A percentile compares a stretch with the other conserved stretches of the same genome.
Evolutionary conservation across 225 moss, liverwort and hornwort species (phyloP).

Genomic region (Antitrichia curtipendula): DNA sequence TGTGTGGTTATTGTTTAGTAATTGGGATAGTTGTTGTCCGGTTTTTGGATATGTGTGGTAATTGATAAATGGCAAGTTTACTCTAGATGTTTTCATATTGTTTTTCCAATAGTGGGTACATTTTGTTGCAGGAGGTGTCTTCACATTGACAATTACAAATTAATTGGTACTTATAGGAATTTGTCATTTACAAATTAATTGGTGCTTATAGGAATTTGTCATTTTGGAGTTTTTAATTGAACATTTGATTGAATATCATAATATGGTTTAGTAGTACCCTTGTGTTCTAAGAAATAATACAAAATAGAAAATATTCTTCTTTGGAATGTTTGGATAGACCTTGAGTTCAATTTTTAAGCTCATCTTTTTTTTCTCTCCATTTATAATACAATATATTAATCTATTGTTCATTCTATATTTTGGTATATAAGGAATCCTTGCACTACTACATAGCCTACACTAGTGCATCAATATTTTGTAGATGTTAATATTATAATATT

Average conservation of each 20-base stretch:
- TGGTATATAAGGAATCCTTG: too few relatives aligned
- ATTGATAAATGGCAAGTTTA: neutral
- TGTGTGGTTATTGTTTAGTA: too few relatives aligned
- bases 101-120: fast-evolving
- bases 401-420: neutral
- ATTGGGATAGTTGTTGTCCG: too few relatives aligned
- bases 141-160: neutral
- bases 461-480: neutral
- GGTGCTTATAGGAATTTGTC: neutral
- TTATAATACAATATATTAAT: neutral
- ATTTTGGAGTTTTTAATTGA: neutral
- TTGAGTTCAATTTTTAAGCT: neutral
- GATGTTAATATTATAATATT: too few relatives aligned
- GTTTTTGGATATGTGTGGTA: too few relatives aligned
- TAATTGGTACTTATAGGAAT: neutral
- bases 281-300: too few relatives aligned
- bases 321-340: neutral
- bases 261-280: too few relatives aligned
- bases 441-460: too few relatives aligned
- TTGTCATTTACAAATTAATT: neutral
- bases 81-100: fast-evolving
- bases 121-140: neutral
- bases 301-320: neutral
- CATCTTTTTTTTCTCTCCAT: neutral
- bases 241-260: too few relatives aligned